Evolutionary conservation across 768 basidiomycete genomes (phyloP).

Genomic region (Hirschioporus abietinus): DNA sequence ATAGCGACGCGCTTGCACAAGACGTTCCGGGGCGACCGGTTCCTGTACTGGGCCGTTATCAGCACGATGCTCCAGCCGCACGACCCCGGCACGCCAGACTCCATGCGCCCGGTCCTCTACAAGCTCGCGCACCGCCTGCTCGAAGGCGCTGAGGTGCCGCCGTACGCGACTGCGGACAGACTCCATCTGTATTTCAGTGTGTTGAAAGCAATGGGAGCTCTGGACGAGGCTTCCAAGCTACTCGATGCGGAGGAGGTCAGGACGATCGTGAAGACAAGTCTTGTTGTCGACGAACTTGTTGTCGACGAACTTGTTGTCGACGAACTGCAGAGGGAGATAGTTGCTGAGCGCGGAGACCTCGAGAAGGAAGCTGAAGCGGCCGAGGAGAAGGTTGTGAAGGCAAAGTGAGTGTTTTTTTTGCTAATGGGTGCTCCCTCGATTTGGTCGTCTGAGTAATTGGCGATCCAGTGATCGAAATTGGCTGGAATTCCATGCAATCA

Average conservation of each 20-base stretch:
- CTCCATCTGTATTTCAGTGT: conserved; percentile 73
- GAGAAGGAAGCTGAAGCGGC: conserved; percentile 61
- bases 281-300: too few relatives aligned
- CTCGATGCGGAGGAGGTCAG: conserved; percentile 63
- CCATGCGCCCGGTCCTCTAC: conserved; percentile 63
- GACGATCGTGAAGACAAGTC: conserved; percentile 64
- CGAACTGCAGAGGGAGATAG: conserved; percentile 72
- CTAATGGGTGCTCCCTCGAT: too few relatives aligned
- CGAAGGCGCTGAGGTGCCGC: conserved; percentile 55
- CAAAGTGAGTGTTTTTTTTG: conserved; percentile 47
- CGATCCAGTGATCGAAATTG: conserved; percentile 76
- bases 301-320: conserved; percentile 73
- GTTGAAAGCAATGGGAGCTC: conserved; percentile 59
- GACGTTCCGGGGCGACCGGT: conserved; percentile 76
- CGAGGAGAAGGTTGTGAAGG: conserved; percentile 50
- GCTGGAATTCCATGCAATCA: conserved; percentile 72
- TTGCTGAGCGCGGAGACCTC: conserved; percentile 47
- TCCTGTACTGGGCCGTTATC: conserved; percentile 80
- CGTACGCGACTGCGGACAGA: conserved; percentile 64
- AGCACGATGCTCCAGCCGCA: conserved; percentile 79
- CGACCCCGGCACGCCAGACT: conserved; percentile 53
- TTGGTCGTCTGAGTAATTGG: not conserved
- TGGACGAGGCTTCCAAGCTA: conserved; percentile 65
- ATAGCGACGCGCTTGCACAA: conserved; percentile 75
- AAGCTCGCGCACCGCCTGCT: conserved; percentile 76